phyloP scores from a whole-genome alignment of 2,329 filamentous ascomycete species.

The Ceratocystis ficicola region DNA sequence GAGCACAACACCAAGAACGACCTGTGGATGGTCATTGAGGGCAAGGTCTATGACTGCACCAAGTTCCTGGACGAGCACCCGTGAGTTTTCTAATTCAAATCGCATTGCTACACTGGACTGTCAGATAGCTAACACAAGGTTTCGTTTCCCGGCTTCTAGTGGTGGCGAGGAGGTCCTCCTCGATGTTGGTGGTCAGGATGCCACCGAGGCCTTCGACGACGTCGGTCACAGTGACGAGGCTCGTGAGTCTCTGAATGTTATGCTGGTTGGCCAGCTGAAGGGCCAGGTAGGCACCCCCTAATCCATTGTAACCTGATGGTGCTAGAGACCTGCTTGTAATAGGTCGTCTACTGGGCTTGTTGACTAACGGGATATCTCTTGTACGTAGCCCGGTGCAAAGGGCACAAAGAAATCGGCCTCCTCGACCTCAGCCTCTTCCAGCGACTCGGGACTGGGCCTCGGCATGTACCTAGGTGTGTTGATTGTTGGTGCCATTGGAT shows the following conservation, averaged over 20 bases:
- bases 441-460: conserved; percentile 52
- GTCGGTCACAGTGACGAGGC: conserved; percentile 98
- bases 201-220: conserved; percentile 96
- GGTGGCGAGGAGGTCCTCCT: conserved; percentile 97
- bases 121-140: neutral
- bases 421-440: conserved; percentile 38
- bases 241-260: conserved; percentile 73
- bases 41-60: conserved; percentile 85
- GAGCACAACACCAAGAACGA: conserved; percentile 91
- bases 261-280: conserved; percentile 68
- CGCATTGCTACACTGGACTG: neutral
- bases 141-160: conserved; percentile 36
- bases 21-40: conserved; percentile 80
- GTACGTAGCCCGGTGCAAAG: conserved; percentile 62
- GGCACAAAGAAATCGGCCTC: conserved; percentile 48
- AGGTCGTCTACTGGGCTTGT: neutral
- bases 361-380: neutral
- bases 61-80: conserved; percentile 97
- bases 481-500: conserved; percentile 63
- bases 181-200: conserved; percentile 90
- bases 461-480: conserved; percentile 72
- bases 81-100: conserved; percentile 37
- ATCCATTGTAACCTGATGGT: neutral
- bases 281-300: conserved; percentile 49
- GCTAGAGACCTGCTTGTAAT: no score